Conservation (phyloP, 192 early-diverging fungal genomes). For the Umbelopsis ramanniana region DNA sequence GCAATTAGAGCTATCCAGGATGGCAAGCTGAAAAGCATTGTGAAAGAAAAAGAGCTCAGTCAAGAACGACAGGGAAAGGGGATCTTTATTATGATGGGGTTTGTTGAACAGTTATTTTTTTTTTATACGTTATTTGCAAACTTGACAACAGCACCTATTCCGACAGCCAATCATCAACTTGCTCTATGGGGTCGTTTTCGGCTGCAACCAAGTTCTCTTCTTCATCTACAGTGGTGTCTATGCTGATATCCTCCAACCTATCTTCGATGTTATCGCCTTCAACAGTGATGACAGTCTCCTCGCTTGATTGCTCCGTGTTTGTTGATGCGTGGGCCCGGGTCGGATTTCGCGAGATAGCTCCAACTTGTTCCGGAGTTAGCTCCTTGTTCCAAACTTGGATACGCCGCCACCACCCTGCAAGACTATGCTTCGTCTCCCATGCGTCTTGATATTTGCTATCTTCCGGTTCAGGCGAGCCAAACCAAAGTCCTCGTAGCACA, state of each 20-base stretch:
- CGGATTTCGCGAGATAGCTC: background rate
- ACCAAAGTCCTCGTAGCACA: slow-evolving; percentile 36
- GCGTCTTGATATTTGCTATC: slow-evolving; percentile 33
- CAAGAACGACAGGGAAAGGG: slow-evolving; percentile 1
- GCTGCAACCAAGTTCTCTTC: background rate
- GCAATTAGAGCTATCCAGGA: slow-evolving; percentile 16
- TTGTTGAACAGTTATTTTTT: background rate
- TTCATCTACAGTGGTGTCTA: background rate
- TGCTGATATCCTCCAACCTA: background rate
- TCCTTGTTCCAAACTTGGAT: slow-evolving; percentile 36
- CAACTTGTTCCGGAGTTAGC: slow-evolving; percentile 19
- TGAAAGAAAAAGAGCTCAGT: background rate
- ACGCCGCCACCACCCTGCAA: slow-evolving; percentile 31
- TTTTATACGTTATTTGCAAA: slow-evolving; percentile 1
- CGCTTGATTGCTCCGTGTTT: slow-evolving; percentile 1
- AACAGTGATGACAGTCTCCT: background rate
- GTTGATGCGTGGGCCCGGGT: slow-evolving; percentile 1
- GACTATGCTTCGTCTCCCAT: slow-evolving; percentile 35
- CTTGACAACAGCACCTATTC: slow-evolving; percentile 9
- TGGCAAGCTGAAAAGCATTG: slow-evolving; percentile 18
- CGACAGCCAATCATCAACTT: slow-evolving; percentile 14
- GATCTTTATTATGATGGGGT: background rate
- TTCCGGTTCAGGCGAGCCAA: slow-evolving; percentile 39
- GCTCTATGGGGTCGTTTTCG: slow-evolving; percentile 4
- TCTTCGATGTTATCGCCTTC: background rate